phyloP scores from a whole-genome alignment of 768 basidiomycete genomes.

The Kwoniella botswanensis region DNA sequence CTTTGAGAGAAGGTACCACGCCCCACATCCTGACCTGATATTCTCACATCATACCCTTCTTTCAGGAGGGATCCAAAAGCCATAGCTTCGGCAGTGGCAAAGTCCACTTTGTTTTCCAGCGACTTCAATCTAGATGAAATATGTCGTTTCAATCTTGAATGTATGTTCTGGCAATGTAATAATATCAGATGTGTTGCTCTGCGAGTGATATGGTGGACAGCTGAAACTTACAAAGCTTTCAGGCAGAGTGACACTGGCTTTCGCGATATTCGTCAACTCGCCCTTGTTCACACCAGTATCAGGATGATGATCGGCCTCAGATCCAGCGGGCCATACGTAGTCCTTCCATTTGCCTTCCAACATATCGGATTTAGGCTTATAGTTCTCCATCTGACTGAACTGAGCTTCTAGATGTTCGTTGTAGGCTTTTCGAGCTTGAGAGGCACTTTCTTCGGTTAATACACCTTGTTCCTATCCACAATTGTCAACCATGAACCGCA shows the following conservation, averaged over 20 bases:
- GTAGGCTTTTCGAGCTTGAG: slow-evolving; percentile 65
- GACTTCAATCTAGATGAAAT: slow-evolving; percentile 76
- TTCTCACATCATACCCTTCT: slow-evolving; percentile 80
- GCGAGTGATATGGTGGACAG: no score
- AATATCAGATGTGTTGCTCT: no score
- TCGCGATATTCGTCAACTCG: slow-evolving; percentile 67
- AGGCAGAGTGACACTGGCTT: slow-evolving; percentile 70
- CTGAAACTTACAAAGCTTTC: slow-evolving; percentile 67
- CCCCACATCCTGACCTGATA: slow-evolving; percentile 92
- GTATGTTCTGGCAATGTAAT: slow-evolving; percentile 67
- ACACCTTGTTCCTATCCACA: slow-evolving; percentile 62
- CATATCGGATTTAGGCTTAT: slow-evolving; percentile 65
- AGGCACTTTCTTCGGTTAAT: slow-evolving; percentile 64
- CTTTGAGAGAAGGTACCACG: slow-evolving; percentile 86
- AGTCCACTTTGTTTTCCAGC: slow-evolving; percentile 80
- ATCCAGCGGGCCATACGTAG: slow-evolving; percentile 68
- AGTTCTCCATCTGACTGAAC: slow-evolving; percentile 63
- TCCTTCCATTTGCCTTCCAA: slow-evolving; percentile 71
- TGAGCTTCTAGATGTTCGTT: slow-evolving; percentile 70
- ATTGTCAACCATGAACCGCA: background rate
- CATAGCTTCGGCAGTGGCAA: slow-evolving; percentile 87
- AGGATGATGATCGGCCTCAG: slow-evolving; percentile 65
- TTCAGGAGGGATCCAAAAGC: slow-evolving; percentile 86
- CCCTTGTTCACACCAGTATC: slow-evolving; percentile 70
- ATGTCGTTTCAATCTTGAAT: slow-evolving; percentile 76